Conservation (phyloP, 2,329 filamentous ascomycete species). For the Dothistroma pini region DNA sequence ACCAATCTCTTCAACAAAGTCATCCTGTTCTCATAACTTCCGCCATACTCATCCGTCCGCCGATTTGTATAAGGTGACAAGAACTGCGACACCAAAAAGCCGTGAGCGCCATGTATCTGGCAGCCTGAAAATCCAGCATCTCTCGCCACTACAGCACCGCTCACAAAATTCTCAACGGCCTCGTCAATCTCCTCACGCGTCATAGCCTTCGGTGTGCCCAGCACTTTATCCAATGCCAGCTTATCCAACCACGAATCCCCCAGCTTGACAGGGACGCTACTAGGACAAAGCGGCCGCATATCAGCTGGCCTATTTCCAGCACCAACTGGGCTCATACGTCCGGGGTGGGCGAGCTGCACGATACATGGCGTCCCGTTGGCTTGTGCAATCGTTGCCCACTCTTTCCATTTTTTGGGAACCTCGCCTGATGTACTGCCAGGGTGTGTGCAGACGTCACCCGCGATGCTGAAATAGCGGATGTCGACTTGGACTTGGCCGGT, state of each 20-base stretch:
- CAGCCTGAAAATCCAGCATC: constrained; percentile 53
- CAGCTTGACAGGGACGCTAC: constrained; percentile 41
- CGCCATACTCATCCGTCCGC: constrained; percentile 49
- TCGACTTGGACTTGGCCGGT: constrained; percentile 48
- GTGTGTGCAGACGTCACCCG: constrained; percentile 33
- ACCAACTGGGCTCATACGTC: constrained; percentile 41
- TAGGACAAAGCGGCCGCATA: constrained; percentile 37
- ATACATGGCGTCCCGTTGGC: constrained; percentile 42
- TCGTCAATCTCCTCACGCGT: constrained; percentile 51
- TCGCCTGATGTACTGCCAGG: constrained; percentile 22
- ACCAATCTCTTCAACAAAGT: constrained; percentile 47
- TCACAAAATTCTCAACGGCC: constrained; percentile 52
- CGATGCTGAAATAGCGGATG: constrained; percentile 38
- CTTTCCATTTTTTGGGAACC: constrained; percentile 32
- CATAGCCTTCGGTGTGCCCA: constrained; percentile 57
- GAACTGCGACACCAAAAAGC: constrained; percentile 47
- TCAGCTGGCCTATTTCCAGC: constrained; percentile 38
- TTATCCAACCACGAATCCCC: constrained; percentile 39
- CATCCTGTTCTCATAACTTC: constrained; percentile 44
- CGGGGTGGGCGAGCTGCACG: constrained; percentile 46
- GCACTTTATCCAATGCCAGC: constrained; percentile 20
- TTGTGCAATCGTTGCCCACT: constrained; percentile 37
- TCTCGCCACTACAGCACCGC: constrained; percentile 49
- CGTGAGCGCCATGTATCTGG: constrained; percentile 50
- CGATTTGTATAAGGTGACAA: constrained; percentile 44